Base-by-base conservation (phyloP, 1,284 basidiomycete genomes). In the Boletellus sp. region DNA sequence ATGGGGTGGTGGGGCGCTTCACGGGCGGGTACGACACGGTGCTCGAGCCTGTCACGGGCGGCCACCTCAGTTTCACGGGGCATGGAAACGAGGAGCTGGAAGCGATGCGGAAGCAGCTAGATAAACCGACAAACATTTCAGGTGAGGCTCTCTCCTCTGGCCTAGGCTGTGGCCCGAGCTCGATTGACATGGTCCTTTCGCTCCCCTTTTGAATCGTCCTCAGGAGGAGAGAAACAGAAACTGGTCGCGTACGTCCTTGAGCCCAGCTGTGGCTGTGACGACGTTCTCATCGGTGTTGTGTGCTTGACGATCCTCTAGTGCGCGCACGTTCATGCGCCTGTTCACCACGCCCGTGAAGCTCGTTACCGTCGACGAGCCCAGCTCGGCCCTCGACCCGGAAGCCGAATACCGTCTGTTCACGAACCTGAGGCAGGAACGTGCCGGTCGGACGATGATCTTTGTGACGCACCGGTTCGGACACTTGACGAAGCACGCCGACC, bases 391-490 rank as follows among this genome's bases (percentile, higher is more conserved):
- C 11, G 78, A 79, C 47, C 72, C 78, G 0, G 70, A 73, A 51
- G 75, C 65, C 1, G 77, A 79, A 58, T 64, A 68, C 30, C 58
- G 69, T 20, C 63, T 84, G 1, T 83, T 84, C 55, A 65, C 73
- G 1, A 70, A 74, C 2, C 68, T 84, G 21, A 63, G 79, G 13
- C 62, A 70, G 19, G 66, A 71, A 35, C 68, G 79, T 23, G 64
- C 73, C 5, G 79, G 76, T 14, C 80, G 81, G 60, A 84, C 82
- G 9, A 78, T 84, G 75, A 66, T 85, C 2, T 84, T 84, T 51
- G 80, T 83, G 3, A 83, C 83, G 0, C 83, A 85, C 61, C 73
- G 82, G 4, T 84, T 85, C 52, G 83, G 82, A 5, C 79, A 80
- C 58, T 67, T 85, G 34, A 84, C 81, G 1, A 75, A 76, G 45